Evolutionary conservation across 345 rosid species (phyloP).

Genomic region (rapeseed (Brassica napus)): Da-Ae NC_063442.1:13971001-13971500

Average conservation of each 20-base stretch:
- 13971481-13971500: slow-evolving; percentile 77
- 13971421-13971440: slow-evolving; percentile 93
- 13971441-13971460: slow-evolving; percentile 92
- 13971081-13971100: slow-evolving; percentile 83
- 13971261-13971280: slow-evolving; percentile 84
- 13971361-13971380: slow-evolving; percentile 68
- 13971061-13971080: slow-evolving; percentile 96
- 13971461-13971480: slow-evolving; percentile 90
- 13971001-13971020: slow-evolving; percentile 86
- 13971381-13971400: slow-evolving; percentile 69
- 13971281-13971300: slow-evolving; percentile 90
- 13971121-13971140: neutral
- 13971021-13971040: slow-evolving; percentile 92
- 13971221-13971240: slow-evolving; percentile 81
- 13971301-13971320: slow-evolving; percentile 64
- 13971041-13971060: slow-evolving; percentile 96
- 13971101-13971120: slow-evolving; percentile 74
- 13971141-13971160: no score
- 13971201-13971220: slow-evolving; percentile 83
- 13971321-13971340: slow-evolving; percentile 45
- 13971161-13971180: neutral
- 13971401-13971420: slow-evolving; percentile 61
- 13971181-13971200: slow-evolving; percentile 52
- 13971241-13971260: slow-evolving; percentile 74
- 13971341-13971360: slow-evolving; percentile 52